phyloP scores from a whole-genome alignment of 805 yeast genomes.

The Candida ortonii region DNA sequence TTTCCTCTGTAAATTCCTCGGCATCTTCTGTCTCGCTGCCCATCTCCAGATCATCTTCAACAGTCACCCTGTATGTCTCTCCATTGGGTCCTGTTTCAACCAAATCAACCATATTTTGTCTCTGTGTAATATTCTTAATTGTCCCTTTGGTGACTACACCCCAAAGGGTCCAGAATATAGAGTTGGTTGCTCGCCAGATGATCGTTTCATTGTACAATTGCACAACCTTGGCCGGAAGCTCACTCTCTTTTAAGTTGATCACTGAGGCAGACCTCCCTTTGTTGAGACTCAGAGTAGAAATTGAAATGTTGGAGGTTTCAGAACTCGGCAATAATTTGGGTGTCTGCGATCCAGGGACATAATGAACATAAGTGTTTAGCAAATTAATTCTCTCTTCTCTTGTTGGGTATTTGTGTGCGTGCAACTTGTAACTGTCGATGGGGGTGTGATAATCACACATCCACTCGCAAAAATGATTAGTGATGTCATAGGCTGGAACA shows the following conservation, averaged over 20 bases:
- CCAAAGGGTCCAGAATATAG: constrained; percentile 86
- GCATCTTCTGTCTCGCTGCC: constrained; percentile 25
- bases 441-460: constrained; percentile 86
- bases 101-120: constrained; percentile 22
- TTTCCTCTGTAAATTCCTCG: constrained; percentile 28
- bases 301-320: constrained; percentile 8
- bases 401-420: constrained; percentile 60
- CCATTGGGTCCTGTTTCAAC: constrained; percentile 56
- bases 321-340: constrained; percentile 22
- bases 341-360: constrained; percentile 37
- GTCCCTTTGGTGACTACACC: constrained; percentile 56
- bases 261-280: constrained; percentile 29
- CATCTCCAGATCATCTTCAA: constrained; percentile 26
- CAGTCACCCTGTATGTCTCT: constrained; percentile 40
- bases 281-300: constrained; percentile 8
- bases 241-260: constrained; percentile 36
- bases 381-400: constrained; percentile 66
- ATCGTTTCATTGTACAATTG: constrained; percentile 61
- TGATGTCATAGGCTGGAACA: constrained; percentile 83
- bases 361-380: constrained; percentile 74
- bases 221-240: constrained; percentile 38
- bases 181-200: constrained; percentile 79
- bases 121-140: constrained; percentile 7
- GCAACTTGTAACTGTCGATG: constrained; percentile 49
- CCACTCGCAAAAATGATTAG: constrained; percentile 96